Evolutionary conservation across 495 filamentous ascomycete genomes (phyloP).

Genomic region (Penicillium mononematosum): DNA sequence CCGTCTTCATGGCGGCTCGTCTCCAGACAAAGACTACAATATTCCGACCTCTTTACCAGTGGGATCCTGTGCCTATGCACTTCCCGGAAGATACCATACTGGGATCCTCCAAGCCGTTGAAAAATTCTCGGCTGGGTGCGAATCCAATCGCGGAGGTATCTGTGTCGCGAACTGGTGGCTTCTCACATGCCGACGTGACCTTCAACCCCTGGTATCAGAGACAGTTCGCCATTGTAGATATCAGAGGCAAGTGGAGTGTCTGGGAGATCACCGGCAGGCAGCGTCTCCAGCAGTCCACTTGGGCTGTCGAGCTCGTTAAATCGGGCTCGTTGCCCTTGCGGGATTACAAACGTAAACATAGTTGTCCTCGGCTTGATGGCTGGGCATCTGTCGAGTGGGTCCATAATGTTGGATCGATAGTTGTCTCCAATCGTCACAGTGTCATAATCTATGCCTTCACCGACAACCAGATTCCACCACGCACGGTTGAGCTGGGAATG

Average conservation of each 20-base stretch:
- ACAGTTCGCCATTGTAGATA: slow-evolving; percentile 73
- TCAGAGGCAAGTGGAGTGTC: slow-evolving; percentile 69
- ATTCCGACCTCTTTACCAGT: slow-evolving; percentile 55
- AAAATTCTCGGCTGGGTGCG: slow-evolving; percentile 56
- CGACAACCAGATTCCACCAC: slow-evolving; percentile 19
- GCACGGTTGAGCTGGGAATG: slow-evolving; percentile 37
- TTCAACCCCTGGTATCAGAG: slow-evolving; percentile 74
- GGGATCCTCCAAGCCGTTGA: slow-evolving; percentile 15
- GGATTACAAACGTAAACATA: slow-evolving; percentile 21
- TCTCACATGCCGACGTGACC: slow-evolving; percentile 65
- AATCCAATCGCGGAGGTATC: slow-evolving; percentile 60
- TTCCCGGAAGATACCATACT: slow-evolving; percentile 22
- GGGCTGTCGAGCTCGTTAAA: slow-evolving; percentile 24
- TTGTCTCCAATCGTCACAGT: slow-evolving; percentile 47
- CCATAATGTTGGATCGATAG: slow-evolving; percentile 41
- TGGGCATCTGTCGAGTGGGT: slow-evolving; percentile 54
- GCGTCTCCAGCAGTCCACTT: slow-evolving; percentile 30
- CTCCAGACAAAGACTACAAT: slow-evolving; percentile 55
- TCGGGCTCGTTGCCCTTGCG: slow-evolving; percentile 34
- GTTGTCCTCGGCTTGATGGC: slow-evolving; percentile 42
- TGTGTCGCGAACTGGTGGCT: slow-evolving; percentile 53
- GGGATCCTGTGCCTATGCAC: slow-evolving; percentile 28
- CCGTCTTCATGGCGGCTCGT: slow-evolving; percentile 63
- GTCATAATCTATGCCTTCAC: slow-evolving; percentile 41
- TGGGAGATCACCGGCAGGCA: slow-evolving; percentile 62